These are phyloP conservation scores for Yamadazyma dendronema DNA, from an alignment of 1,139 yeast species.

Conservation along the genomic window DNA sequence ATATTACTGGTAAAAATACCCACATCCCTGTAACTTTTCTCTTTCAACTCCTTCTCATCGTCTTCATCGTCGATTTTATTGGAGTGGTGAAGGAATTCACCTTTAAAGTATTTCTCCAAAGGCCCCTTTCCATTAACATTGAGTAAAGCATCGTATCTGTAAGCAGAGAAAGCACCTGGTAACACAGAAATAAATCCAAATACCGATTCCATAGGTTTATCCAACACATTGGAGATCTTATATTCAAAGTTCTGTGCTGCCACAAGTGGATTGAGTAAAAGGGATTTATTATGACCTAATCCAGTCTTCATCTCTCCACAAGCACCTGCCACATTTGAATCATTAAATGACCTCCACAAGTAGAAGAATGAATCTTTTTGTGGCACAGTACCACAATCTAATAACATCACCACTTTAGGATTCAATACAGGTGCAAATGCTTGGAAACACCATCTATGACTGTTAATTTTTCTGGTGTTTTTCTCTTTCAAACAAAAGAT, in stretches of 20 bases:
- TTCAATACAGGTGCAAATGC: constrained; percentile 70
- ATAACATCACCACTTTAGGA: constrained; percentile 67
- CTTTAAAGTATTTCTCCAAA: constrained; percentile 73
- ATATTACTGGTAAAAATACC: constrained; percentile 80
- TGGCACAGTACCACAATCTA: constrained; percentile 83
- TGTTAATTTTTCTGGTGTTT: constrained; percentile 72
- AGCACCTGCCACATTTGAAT: constrained; percentile 79
- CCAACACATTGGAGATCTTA: constrained; percentile 77
- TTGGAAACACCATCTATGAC: constrained; percentile 85
- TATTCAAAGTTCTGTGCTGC: constrained; percentile 87
- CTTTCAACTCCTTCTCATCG: constrained; percentile 44
- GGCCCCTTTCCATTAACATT: constrained; percentile 71
- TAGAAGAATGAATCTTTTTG: constrained; percentile 69
- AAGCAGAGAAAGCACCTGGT: constrained; percentile 89
- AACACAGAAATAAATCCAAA: constrained; percentile 80
- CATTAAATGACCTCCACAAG: constrained; percentile 73
- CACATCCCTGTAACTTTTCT: constrained; percentile 42
- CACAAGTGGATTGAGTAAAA: constrained; percentile 69
- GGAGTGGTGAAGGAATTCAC: constrained; percentile 64
- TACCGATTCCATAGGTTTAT: constrained; percentile 80
- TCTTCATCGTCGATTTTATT: constrained; percentile 37
- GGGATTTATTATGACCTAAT: constrained; percentile 54
- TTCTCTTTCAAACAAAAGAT: constrained; percentile 76
- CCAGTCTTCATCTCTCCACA: constrained; percentile 82
- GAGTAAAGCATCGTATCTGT: constrained; percentile 67